Conservation (phyloP, 2,329 filamentous ascomycete species). For the Mycosphaerelloides madeirae region DNA sequence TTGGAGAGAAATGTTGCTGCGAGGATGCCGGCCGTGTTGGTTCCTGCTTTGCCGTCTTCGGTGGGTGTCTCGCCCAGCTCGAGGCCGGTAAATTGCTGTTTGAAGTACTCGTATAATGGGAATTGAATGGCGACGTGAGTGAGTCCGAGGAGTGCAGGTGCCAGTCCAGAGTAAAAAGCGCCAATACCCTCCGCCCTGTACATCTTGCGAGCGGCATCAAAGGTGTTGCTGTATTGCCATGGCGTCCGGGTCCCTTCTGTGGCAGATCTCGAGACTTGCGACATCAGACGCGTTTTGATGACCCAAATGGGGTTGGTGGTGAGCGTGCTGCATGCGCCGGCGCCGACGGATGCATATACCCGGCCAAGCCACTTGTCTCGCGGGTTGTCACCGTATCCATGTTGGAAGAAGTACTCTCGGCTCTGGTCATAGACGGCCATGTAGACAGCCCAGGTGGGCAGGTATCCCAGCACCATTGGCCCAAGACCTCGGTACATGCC, state of each 20-base stretch:
- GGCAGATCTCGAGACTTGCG: slow-evolving; percentile 64
- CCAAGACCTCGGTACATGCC: slow-evolving; percentile 92
- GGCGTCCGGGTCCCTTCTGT: slow-evolving; percentile 57
- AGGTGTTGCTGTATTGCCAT: slow-evolving; percentile 86
- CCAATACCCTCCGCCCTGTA: slow-evolving; percentile 80
- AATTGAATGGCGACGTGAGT: slow-evolving; percentile 97
- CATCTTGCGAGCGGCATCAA: slow-evolving; percentile 94
- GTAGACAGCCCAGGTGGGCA: slow-evolving; percentile 98
- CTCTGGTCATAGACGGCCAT: slow-evolving; percentile 93
- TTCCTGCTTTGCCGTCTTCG: slow-evolving; percentile 42
- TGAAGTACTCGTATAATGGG: slow-evolving; percentile 89
- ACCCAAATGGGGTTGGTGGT: slow-evolving; percentile 99
- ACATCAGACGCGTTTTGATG: slow-evolving; percentile 97
- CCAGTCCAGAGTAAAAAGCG: slow-evolving; percentile 93
- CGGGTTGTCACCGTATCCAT: slow-evolving; percentile 32
- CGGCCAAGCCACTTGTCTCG: slow-evolving; percentile 71
- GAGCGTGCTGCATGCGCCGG: slow-evolving; percentile 87
- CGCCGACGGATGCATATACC: slow-evolving; percentile 84
- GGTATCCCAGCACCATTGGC: slow-evolving; percentile 89
- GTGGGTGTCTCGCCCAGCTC: slow-evolving; percentile 69
- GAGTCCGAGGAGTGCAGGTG: slow-evolving; percentile 83
- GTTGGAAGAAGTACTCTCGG: slow-evolving; percentile 66
- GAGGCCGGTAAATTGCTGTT: slow-evolving; percentile 81
- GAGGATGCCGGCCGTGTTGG: slow-evolving; percentile 78
- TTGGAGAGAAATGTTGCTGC: slow-evolving; percentile 91